Conservation (phyloP, 176 grass and related monocot genomes). For the Carex littledalei region DNA sequence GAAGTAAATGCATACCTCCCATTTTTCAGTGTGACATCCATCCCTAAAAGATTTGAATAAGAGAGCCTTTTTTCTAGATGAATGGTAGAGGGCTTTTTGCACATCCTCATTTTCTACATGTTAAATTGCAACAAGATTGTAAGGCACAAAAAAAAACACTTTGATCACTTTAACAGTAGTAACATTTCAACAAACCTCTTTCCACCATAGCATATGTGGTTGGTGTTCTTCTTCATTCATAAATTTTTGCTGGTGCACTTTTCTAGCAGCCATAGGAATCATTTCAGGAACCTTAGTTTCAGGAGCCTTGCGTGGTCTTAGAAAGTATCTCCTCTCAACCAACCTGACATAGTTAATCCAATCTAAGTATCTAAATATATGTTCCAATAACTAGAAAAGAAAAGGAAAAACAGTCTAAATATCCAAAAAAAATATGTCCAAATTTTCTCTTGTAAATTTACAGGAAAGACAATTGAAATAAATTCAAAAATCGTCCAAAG, state of each 20-base stretch:
- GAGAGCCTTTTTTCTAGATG: slow-evolving; percentile 71
- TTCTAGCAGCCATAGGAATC: slow-evolving; percentile 40
- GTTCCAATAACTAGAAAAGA: not conserved
- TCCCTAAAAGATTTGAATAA: slow-evolving; percentile 83
- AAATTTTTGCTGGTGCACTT: slow-evolving; percentile 38
- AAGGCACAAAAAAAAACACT: not conserved
- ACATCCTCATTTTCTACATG: slow-evolving; percentile 72
- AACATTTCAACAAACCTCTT: slow-evolving; percentile 58
- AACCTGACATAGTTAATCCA: slow-evolving; percentile 32
- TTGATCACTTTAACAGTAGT: not conserved
- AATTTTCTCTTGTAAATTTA: not conserved
- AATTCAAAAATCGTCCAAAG: not conserved
- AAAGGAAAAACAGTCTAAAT: not conserved
- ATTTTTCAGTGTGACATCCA: slow-evolving; percentile 78
- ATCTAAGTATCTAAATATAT: not conserved
- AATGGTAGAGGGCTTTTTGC: slow-evolving; percentile 71
- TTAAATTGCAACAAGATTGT: slow-evolving; percentile 3
- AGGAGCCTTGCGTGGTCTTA: slow-evolving; percentile 40
- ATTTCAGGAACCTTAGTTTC: slow-evolving; percentile 28
- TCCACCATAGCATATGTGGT: slow-evolving; percentile 86
- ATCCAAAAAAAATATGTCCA: not conserved
- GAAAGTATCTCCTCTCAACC: slow-evolving; percentile 42
- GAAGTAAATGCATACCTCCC: slow-evolving; percentile 60
- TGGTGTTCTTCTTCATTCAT: slow-evolving; percentile 43
- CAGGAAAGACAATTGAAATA: not conserved